These are phyloP conservation scores for Penicillium turbatum DNA, from an alignment of 495 filamentous ascomycete genomes.

Conservation along the genomic window DNA sequence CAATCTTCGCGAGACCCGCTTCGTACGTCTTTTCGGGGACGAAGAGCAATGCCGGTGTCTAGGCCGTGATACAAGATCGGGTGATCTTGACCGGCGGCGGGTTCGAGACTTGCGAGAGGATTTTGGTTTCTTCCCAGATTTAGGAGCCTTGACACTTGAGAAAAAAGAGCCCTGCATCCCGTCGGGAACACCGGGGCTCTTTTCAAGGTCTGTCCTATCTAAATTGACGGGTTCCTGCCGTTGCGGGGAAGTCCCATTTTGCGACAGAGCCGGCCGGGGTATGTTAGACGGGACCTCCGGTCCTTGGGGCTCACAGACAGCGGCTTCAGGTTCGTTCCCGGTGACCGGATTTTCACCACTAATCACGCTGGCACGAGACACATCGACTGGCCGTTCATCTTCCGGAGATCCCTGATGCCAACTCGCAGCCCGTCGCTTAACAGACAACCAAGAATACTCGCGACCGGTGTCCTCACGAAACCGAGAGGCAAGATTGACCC, in stretches of 20 bases:
- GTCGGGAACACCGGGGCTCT: not conserved
- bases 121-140: not conserved
- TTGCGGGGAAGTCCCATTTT: not conserved
- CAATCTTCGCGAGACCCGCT: not conserved
- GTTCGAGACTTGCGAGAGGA: not conserved
- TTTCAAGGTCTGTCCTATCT: not conserved
- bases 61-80: not conserved
- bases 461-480: not conserved
- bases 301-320: too few relatives aligned
- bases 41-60: not conserved
- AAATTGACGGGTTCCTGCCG: not conserved
- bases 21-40: not conserved
- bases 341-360: too few relatives aligned
- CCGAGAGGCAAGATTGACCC: not conserved
- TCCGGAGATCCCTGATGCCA: not conserved
- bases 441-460: constrained; percentile 5
- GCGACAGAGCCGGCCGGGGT: not conserved
- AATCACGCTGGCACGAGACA: not conserved
- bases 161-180: not conserved
- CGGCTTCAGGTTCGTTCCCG: not conserved
- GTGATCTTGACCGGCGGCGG: not conserved
- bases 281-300: not conserved
- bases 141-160: too few relatives aligned
- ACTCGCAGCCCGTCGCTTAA: not conserved
- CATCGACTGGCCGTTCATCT: not conserved